A percentile compares a stretch with the other conserved stretches of the same genome.
Conservation (phyloP, 129 eudicot species). For the Cynara cardunculus region DNA sequence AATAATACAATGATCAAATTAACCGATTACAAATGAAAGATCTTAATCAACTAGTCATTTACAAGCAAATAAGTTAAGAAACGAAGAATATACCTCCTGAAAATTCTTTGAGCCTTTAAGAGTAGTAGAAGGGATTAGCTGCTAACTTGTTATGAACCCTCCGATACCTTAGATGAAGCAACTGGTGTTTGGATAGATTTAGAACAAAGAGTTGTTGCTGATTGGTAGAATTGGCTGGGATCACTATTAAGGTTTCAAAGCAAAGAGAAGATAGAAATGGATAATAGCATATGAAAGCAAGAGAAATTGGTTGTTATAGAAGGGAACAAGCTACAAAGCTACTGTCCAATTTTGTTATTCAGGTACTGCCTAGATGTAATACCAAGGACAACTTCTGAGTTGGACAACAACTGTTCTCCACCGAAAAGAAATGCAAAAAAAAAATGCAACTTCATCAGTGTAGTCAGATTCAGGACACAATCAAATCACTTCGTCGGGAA, state of each 20-base stretch:
- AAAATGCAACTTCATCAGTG: not conserved
- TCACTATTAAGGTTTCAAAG: not conserved
- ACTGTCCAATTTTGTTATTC: slow-evolving; percentile 10
- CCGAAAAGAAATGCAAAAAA: not conserved
- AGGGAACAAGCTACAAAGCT: not conserved
- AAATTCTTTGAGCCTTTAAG: too few relatives aligned
- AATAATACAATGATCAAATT: too few relatives aligned
- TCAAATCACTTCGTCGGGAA: slow-evolving; percentile 6
- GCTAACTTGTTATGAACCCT: too few relatives aligned
- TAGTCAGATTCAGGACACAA: slow-evolving; percentile 1
- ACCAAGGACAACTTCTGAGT: slow-evolving; percentile 23
- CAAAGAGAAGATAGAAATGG: not conserved
- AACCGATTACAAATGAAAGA: too few relatives aligned
- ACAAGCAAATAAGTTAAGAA: too few relatives aligned
- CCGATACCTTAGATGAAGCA: too few relatives aligned
- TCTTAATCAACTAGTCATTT: too few relatives aligned
- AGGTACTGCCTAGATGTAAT: slow-evolving; percentile 57
- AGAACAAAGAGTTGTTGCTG: too few relatives aligned
- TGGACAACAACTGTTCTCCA: not conserved
- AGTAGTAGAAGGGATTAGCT: too few relatives aligned
- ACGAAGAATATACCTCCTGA: too few relatives aligned
- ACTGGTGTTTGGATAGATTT: too few relatives aligned
- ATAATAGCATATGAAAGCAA: not conserved
- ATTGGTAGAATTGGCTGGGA: too few relatives aligned
- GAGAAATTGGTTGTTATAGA: not conserved